Evolutionary conservation across 306 rosid species (phyloP).

Genomic region (Ormosia emarginata): DNA sequence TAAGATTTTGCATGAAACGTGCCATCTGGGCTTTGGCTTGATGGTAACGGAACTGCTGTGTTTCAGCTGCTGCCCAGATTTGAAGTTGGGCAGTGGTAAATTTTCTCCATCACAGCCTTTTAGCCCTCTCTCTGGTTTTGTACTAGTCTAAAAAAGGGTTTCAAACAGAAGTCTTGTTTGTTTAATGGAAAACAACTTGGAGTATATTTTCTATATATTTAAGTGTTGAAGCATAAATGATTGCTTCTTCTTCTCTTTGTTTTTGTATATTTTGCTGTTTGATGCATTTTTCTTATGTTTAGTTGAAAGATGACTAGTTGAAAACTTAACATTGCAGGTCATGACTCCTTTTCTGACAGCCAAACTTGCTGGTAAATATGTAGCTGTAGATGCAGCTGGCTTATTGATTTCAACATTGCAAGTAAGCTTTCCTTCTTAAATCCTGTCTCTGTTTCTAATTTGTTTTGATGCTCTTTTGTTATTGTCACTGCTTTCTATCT

Average conservation of each 20-base stretch:
- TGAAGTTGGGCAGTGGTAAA: background rate
- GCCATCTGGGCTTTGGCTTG: background rate
- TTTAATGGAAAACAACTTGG: background rate
- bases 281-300: background rate
- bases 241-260: background rate
- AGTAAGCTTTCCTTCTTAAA: conserved; percentile 28
- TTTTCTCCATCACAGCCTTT: background rate
- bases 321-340: conserved; percentile 48
- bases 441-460: background rate
- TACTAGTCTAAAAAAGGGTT: background rate
- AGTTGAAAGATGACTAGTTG: background rate
- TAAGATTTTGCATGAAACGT: background rate
- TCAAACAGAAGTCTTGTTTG: background rate
- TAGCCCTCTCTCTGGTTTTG: background rate
- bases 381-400: conserved; percentile 76
- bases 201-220: background rate
- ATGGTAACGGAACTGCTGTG: background rate
- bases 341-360: conserved; percentile 89
- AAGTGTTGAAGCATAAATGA: background rate
- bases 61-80: background rate
- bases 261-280: background rate
- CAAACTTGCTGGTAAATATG: conserved; percentile 83
- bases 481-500: conserved; percentile 3
- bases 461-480: background rate
- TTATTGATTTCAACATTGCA: conserved; percentile 68